These are phyloP conservation scores for Mycena floridula DNA, from an alignment of 768 basidiomycete genomes.

Conservation along the genomic window DNA sequence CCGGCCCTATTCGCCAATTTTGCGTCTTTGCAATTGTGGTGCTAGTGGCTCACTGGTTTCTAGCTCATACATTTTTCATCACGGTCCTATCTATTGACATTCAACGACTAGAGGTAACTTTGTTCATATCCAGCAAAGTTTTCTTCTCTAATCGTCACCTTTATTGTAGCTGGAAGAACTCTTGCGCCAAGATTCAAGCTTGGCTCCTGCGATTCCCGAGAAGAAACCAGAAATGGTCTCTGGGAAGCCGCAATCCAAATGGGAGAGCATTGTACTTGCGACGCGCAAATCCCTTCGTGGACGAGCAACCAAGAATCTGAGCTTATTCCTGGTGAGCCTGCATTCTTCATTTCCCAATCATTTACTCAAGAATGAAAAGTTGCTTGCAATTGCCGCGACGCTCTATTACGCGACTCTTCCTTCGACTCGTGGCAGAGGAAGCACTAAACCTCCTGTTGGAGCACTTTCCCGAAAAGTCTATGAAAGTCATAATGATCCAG, in stretches of 20 bases:
- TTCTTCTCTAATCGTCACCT: neutral
- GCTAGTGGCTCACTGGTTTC: constrained; percentile 94
- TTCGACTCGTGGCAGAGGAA: constrained; percentile 25
- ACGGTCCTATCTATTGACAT: constrained; percentile 95
- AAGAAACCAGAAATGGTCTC: constrained; percentile 16
- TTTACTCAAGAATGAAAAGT: constrained; percentile 47
- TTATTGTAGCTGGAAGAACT: constrained; percentile 71
- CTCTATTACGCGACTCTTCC: constrained; percentile 70
- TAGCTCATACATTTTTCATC: constrained; percentile 93
- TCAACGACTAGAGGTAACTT: constrained; percentile 75
- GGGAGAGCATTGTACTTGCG: constrained; percentile 33
- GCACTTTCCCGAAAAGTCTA: constrained; percentile 5
- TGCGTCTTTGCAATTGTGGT: constrained; percentile 93
- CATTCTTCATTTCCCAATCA: constrained; percentile 7
- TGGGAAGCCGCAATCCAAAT: constrained; percentile 37
- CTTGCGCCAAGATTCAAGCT: constrained; percentile 60
- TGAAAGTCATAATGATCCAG: constrained; percentile 34
- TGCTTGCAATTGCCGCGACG: constrained; percentile 69
- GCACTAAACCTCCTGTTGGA: constrained; percentile 18
- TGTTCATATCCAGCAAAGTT: too few relatives aligned
- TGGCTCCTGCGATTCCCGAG: constrained; percentile 37
- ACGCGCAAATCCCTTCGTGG: constrained; percentile 49
- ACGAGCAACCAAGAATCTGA: constrained; percentile 72
- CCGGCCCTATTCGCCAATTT: constrained; percentile 84
- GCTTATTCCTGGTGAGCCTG: constrained; percentile 62